phyloP scores from a whole-genome alignment of 1,139 yeast genomes.

The Pichia sorboxylosa region DNA sequence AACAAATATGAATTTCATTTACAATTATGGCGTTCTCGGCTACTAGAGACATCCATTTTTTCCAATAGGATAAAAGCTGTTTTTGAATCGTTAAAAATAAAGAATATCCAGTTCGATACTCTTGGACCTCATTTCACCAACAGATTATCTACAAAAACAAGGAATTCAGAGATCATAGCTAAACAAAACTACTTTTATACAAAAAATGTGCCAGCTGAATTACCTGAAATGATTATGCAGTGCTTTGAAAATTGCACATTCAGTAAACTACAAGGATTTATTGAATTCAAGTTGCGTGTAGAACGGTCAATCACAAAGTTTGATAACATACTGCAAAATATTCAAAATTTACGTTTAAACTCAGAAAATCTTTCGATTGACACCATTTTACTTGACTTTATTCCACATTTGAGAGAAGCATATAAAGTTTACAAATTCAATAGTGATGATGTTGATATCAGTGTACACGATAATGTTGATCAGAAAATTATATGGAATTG shows the following conservation, averaged over 20 bases:
- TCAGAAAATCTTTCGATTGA: slow-evolving; percentile 2
- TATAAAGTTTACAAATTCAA: slow-evolving; percentile 1
- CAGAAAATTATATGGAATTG: slow-evolving; percentile 35
- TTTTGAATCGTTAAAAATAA: slow-evolving; percentile 47
- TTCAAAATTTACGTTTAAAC: slow-evolving; percentile 7
- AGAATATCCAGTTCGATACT: slow-evolving; percentile 72
- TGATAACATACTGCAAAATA: slow-evolving; percentile 3
- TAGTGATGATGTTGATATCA: slow-evolving; percentile 11
- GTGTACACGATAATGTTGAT: slow-evolving; percentile 40
- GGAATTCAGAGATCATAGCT: slow-evolving; percentile 14
- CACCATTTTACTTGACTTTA: slow-evolving; percentile 1
- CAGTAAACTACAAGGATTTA: slow-evolving; percentile 51
- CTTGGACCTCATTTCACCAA: slow-evolving; percentile 46
- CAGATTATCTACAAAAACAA: slow-evolving; percentile 31
- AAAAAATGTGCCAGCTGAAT: slow-evolving; percentile 38
- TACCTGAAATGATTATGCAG: slow-evolving; percentile 31
- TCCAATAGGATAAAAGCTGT: slow-evolving; percentile 38
- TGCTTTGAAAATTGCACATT: slow-evolving; percentile 47
- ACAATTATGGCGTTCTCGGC: slow-evolving; percentile 56
- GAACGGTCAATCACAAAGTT: slow-evolving; percentile 27
- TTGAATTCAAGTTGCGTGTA: slow-evolving; percentile 38
- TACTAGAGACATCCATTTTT: slow-evolving; percentile 53
- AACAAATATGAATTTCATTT: slow-evolving; percentile 61
- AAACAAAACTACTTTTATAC: slow-evolving; percentile 31
- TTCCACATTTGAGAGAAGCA: slow-evolving; percentile 5